Evolutionary conservation across 2,329 filamentous ascomycete species (phyloP).

Genomic region (Colletotrichum lupini): DNA sequence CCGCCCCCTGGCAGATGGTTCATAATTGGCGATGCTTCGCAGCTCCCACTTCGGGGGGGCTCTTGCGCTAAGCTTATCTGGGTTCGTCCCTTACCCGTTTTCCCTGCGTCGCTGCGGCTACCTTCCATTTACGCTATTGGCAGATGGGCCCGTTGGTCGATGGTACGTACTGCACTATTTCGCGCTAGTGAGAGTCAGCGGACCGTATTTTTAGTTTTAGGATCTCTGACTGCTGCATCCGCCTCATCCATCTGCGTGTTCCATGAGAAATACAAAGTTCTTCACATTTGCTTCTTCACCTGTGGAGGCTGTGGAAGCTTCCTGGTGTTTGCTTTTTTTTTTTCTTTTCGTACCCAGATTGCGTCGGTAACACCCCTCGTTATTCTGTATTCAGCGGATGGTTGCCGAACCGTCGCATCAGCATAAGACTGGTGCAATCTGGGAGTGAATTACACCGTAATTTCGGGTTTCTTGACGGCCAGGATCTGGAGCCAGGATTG

Average conservation of each 20-base stretch:
- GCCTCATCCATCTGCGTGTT: background rate
- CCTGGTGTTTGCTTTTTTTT: background rate
- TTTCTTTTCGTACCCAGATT: too few relatives aligned
- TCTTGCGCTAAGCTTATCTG: conserved; percentile 28
- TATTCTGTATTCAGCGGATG: background rate
- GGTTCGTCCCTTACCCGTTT: conserved; percentile 24
- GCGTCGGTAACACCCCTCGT: background rate
- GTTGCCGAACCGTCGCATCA: background rate
- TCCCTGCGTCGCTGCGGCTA: conserved; percentile 10
- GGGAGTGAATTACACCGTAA: conserved; percentile 22
- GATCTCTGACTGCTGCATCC: background rate
- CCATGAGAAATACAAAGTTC: background rate
- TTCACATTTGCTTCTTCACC: background rate
- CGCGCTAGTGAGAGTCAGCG: background rate
- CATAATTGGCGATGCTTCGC: conserved; percentile 24
- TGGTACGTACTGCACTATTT: conserved; percentile 2
- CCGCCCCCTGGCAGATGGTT: conserved; percentile 17
- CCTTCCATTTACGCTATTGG: conserved; percentile 11
- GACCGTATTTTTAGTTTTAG: background rate
- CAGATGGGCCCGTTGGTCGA: background rate
- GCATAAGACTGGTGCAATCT: conserved; percentile 23
- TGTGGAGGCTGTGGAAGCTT: background rate
- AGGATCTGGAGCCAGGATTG: conserved; percentile 16
- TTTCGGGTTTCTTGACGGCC: conserved; percentile 19
- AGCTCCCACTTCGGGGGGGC: conserved; percentile 26